Conservation (phyloP, 176 grass and related monocot species). For the Avena atlantica region DNA sequence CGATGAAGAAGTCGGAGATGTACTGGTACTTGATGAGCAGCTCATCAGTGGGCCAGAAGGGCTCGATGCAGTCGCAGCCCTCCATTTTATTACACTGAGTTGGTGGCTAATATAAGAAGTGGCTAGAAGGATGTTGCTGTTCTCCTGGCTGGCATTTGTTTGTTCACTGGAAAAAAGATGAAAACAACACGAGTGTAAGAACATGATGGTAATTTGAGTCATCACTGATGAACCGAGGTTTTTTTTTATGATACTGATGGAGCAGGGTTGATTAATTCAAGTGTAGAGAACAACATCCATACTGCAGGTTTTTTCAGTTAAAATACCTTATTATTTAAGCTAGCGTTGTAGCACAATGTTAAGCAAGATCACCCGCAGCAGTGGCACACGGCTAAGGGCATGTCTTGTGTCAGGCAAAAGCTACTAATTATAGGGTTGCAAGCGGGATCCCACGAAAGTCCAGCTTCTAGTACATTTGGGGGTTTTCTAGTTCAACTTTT, state of each 20-base stretch:
- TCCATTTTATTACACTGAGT: conserved; percentile 44
- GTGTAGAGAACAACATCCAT: not conserved
- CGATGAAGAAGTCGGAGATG: conserved; percentile 82
- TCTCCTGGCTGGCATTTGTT: not conserved
- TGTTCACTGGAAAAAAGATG: not conserved
- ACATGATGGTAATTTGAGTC: not conserved
- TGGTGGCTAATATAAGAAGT: not conserved
- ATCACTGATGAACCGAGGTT: not conserved
- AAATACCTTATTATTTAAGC: no score
- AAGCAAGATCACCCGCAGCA: no score
- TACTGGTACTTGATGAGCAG: conserved; percentile 76
- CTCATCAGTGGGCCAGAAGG: conserved; percentile 71
- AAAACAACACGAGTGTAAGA: not conserved
- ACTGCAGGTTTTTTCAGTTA: no score
- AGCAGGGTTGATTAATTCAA: not conserved
- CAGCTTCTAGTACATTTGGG: no score
- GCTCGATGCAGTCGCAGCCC: conserved; percentile 76
- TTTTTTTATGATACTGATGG: not conserved
- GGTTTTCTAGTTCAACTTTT: no score
- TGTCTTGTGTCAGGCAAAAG: no score
- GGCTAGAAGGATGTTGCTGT: not conserved
- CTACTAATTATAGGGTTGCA: no score
- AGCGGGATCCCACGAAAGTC: no score
- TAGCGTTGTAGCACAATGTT: no score
- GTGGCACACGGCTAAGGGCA: no score